phyloP scores from a whole-genome alignment of 2,329 filamentous ascomycete species.

The Paraphaeosphaeria sporulosa region DNA sequence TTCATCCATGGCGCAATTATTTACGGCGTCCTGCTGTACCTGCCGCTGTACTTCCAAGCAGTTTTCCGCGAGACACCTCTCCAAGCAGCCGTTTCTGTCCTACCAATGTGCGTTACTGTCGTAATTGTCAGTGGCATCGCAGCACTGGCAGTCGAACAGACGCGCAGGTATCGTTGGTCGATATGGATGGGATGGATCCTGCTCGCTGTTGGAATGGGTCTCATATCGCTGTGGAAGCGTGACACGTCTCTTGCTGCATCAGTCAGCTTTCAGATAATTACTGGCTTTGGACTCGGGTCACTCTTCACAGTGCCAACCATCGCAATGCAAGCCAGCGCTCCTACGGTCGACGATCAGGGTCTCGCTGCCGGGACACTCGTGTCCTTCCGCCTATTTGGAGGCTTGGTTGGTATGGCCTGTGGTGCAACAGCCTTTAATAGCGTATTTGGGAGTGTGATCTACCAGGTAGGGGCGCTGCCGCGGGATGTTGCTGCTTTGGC shows the following conservation, averaged over 20 bases:
- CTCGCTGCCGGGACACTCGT: constrained; percentile 46
- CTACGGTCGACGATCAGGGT: constrained; percentile 44
- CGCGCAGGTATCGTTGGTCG: constrained; percentile 65
- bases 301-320: constrained; percentile 27
- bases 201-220: constrained; percentile 63
- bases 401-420: constrained; percentile 47
- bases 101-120: constrained; percentile 26
- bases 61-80: constrained; percentile 36
- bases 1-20: constrained; percentile 63
- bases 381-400: constrained; percentile 49
- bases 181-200: constrained; percentile 56
- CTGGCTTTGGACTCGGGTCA: constrained; percentile 20
- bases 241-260: background rate
- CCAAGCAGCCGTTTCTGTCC: constrained; percentile 41
- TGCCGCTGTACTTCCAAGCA: constrained; percentile 6
- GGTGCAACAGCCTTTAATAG: constrained; percentile 44
- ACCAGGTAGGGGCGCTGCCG: constrained; percentile 6
- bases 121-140: constrained; percentile 48
- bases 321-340: constrained; percentile 45
- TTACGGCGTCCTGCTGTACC: constrained; percentile 16
- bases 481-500: constrained; percentile 6
- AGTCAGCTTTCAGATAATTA: constrained; percentile 17
- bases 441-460: constrained; percentile 2
- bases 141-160: constrained; percentile 32
- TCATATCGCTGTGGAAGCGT: constrained; percentile 51